Evolutionary conservation across 257 asterid species (phyloP), one percentile per base, ranked within the genome.

Genomic region (Cynanchum wilfordii): DNA sequence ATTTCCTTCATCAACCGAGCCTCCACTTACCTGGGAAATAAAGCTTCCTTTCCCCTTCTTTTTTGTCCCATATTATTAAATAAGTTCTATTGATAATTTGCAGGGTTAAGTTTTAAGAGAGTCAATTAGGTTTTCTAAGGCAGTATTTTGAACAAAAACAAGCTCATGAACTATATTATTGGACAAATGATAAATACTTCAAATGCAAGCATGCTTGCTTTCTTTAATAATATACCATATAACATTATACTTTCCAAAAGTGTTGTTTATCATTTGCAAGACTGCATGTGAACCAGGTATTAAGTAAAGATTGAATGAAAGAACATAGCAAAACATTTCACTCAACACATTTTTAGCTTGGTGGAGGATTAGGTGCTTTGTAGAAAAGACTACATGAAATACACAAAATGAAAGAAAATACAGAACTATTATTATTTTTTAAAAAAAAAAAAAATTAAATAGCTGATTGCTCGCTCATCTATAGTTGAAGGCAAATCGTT

Each of bases 401-500:
- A 19, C 10, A 47, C 55, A 4, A 6, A 5, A 17, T 27, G 45
- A 29, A 13, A 6, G 22, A 68, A 6, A 30, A 30, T 20, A 10
- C 10, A 10, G 0, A n/a, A 13, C 55, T 16, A 2, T 9, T 36
- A 3, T 36, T 36, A 6, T 36, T 36, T 36, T 36, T 27, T 27
- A 62, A 22, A 20, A 5, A 60, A 29, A 22, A n/a, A n/a, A n/a
- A n/a, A n/a, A n/a, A n/a, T n/a, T n/a, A n/a, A n/a, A n/a, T n/a
- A n/a, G n/a, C n/a, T n/a, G n/a, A n/a, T n/a, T 13, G 22, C 45
- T 22, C 70, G 72, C 45, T 81, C 87, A 5, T 69, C 75, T 33
- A 70, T 62, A 50, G 27, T 69, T 66, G 79, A 52, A 17, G 88
- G 79, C 66, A 71, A 20, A 76, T 87, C 92, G 68, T 83, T 79